Conservation (phyloP, 1,139 yeast species). For the Kluyveromyces sp. region DNA sequence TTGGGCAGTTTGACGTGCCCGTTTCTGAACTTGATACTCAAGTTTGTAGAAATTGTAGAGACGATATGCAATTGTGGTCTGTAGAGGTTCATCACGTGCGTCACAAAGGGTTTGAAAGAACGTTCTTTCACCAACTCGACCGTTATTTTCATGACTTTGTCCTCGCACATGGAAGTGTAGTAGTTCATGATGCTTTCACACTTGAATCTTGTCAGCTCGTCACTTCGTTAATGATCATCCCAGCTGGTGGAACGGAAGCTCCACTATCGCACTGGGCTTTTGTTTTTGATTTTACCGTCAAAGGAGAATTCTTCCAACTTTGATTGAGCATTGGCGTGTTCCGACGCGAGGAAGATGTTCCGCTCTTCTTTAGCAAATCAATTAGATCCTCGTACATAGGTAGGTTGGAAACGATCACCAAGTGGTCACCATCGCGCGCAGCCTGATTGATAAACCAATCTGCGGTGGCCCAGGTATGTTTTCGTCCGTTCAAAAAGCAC, state of each 20-base stretch:
- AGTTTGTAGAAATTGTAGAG: conserved; percentile 31
- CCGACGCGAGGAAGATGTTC: not conserved
- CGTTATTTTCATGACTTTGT: conserved; percentile 41
- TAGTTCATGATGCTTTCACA: conserved; percentile 38
- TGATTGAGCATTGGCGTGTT: not conserved
- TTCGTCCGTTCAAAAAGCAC: conserved; percentile 54
- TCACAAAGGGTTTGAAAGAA: conserved; percentile 39
- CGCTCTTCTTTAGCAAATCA: not conserved
- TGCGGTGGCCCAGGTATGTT: conserved; percentile 65
- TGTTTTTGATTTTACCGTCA: not conserved
- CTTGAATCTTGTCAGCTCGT: conserved; percentile 33
- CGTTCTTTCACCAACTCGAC: conserved; percentile 43
- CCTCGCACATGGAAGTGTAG: conserved; percentile 31
- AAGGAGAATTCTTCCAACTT: conserved; percentile 1
- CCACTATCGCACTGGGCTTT: not conserved
- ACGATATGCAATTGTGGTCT: conserved; percentile 47
- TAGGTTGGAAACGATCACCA: conserved; percentile 43
- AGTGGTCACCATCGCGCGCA: conserved; percentile 55
- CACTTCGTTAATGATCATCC: conserved; percentile 17
- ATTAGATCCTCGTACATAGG: conserved; percentile 29
- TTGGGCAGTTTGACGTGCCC: conserved; percentile 31
- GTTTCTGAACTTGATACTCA: conserved; percentile 28
- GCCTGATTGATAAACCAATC: conserved; percentile 53
- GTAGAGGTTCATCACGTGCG: conserved; percentile 45
- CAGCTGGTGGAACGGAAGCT: conserved; percentile 1